Evolutionary conservation across 768 basidiomycete species (phyloP).

Genomic region (Royoungia palumana): DNA sequence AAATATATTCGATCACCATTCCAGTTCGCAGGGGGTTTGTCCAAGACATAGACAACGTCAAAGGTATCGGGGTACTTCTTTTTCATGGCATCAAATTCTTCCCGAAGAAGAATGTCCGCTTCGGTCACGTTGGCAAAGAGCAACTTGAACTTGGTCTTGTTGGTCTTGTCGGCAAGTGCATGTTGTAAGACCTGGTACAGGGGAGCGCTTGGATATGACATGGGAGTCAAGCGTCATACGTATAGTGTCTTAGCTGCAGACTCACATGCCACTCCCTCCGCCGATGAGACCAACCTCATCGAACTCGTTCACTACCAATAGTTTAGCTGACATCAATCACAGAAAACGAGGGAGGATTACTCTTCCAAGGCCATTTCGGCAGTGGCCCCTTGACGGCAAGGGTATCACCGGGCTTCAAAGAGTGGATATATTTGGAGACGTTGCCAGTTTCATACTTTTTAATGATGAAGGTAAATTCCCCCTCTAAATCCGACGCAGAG

Average conservation of each 20-base stretch:
- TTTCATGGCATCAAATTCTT: conserved; percentile 69
- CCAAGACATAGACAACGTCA: conserved; percentile 82
- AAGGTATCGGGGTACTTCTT: conserved; percentile 67
- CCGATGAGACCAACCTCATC: conserved; percentile 87
- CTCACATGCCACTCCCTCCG: conserved; percentile 91
- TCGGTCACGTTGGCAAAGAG: conserved; percentile 90
- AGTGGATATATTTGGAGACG: conserved; percentile 79
- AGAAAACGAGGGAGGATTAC: conserved; percentile 34
- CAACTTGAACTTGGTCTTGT: conserved; percentile 94
- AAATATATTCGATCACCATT: conserved; percentile 44
- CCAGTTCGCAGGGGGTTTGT: conserved; percentile 62
- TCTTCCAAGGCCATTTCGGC: conserved; percentile 80
- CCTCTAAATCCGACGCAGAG: conserved; percentile 69
- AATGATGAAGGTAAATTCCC: conserved; percentile 76
- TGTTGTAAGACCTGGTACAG: conserved; percentile 80
- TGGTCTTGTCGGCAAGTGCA: conserved; percentile 65
- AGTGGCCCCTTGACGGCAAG: conserved; percentile 91
- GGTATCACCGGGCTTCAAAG: conserved; percentile 77
- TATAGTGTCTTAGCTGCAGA: conserved; percentile 4
- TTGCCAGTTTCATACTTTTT: conserved; percentile 84
- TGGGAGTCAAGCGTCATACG: conserved; percentile 2
- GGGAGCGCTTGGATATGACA: conserved; percentile 56
- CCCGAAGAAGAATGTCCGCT: conserved; percentile 83
- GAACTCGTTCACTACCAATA: conserved; percentile 68
- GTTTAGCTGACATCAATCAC: background rate